These are phyloP conservation scores for Saccharomyces hybrid DNA, from an alignment of 1,139 yeast genomes.

Conservation along the genomic window DNA sequence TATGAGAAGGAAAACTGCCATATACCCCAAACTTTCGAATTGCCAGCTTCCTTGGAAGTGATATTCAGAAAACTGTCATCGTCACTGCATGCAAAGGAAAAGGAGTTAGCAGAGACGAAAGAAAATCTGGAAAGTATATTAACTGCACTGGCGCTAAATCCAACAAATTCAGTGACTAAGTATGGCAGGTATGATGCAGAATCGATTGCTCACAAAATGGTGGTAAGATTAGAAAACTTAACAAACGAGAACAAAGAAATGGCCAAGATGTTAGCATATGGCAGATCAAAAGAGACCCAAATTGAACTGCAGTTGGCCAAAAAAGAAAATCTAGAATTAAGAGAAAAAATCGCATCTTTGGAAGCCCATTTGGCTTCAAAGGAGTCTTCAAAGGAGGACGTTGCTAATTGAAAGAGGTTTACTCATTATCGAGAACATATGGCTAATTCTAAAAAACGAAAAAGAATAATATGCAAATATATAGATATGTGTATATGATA, in stretches of 20 bases:
- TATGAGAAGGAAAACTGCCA: constrained; percentile 6
- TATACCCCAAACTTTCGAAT: constrained; percentile 6
- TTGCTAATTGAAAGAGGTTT: neutral
- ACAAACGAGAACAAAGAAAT: constrained; percentile 66
- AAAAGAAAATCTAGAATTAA: constrained; percentile 42
- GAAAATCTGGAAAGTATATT: constrained; percentile 56
- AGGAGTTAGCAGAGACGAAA: constrained; percentile 55
- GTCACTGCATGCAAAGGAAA: constrained; percentile 44
- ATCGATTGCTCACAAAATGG: constrained; percentile 69
- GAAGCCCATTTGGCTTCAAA: constrained; percentile 3
- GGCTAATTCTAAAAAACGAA: neutral
- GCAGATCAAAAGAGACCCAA: constrained; percentile 63
- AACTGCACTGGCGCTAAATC: constrained; percentile 45
- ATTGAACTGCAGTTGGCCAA: constrained; percentile 60
- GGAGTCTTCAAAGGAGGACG: neutral
- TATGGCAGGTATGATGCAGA: constrained; percentile 62
- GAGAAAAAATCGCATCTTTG: constrained; percentile 28
- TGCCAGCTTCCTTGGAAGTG: constrained; percentile 21
- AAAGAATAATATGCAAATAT: neutral
- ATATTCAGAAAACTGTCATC: constrained; percentile 37
- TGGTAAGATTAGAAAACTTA: constrained; percentile 54
- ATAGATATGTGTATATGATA: neutral
- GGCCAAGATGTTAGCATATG: constrained; percentile 62
- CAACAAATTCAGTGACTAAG: constrained; percentile 38
- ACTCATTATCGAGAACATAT: neutral